These are phyloP conservation scores for Sicyos baderoa DNA, from an alignment of 306 rosid genomes.

Conservation along the genomic window DNA sequence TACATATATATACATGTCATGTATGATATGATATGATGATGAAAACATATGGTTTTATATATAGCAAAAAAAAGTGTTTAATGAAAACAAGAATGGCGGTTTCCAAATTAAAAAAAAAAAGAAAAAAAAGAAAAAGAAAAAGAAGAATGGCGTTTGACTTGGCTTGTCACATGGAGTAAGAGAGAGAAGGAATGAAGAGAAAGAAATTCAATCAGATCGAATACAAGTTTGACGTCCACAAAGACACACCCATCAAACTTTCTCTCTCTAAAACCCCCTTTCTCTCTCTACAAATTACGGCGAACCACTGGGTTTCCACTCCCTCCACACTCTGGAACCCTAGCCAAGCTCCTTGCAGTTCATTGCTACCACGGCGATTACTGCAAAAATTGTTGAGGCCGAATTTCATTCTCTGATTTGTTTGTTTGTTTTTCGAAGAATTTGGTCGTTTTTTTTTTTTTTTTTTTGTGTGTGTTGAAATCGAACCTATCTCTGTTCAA, in stretches of 20 bases:
- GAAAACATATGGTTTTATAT: no score
- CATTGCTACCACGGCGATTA: no score
- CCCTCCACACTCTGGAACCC: slow-evolving; percentile 12
- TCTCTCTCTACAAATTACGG: slow-evolving; percentile 22
- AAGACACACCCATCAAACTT: slow-evolving; percentile 33
- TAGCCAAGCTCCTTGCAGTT: no score
- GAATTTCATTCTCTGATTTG: no score
- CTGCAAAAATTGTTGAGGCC: no score
- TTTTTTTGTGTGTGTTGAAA: no score
- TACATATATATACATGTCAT: no score
- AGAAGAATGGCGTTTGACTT: slow-evolving; percentile 11
- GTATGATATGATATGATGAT: no score
- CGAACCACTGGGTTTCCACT: slow-evolving; percentile 31
- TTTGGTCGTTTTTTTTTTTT: neutral
- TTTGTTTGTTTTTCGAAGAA: neutral
- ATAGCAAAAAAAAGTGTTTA: neutral
- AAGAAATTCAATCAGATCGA: slow-evolving; percentile 68
- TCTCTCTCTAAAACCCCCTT: slow-evolving; percentile 46
- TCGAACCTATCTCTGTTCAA: slow-evolving; percentile 22
- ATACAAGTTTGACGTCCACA: slow-evolving; percentile 95
- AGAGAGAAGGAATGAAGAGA: slow-evolving; percentile 36
- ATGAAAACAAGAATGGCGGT: no score
- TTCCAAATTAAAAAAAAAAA: no score
- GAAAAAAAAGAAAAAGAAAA: neutral
- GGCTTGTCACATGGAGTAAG: slow-evolving; percentile 13